Evolutionary conservation across 305 asterid genomes (phyloP).

Genomic region (Solanum hybrid): DNA sequence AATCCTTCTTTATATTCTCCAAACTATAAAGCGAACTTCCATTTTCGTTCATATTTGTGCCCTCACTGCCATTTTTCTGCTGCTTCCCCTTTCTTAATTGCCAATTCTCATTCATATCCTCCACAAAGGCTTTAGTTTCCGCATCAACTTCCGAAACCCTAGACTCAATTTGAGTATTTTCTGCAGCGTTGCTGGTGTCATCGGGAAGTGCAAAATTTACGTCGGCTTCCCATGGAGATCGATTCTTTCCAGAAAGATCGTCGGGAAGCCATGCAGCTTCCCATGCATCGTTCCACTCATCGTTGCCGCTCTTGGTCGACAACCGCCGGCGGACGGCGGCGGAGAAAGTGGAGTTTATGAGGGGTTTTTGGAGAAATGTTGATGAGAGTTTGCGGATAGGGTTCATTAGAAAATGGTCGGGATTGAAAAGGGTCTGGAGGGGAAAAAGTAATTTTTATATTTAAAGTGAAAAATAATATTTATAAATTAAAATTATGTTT

Average conservation of each 20-base stretch:
- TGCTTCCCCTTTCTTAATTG: conserved; percentile 75
- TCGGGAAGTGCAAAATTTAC: conserved; percentile 51
- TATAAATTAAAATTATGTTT: too few relatives aligned
- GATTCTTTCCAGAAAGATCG: conserved; percentile 49
- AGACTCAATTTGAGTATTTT: conserved; percentile 13
- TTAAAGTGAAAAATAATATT: not conserved
- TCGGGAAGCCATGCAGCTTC: conserved; percentile 89
- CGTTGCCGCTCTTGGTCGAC: conserved; percentile 39
- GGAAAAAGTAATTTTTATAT: too few relatives aligned
- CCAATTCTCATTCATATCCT: conserved; percentile 93
- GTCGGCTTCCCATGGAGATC: conserved; percentile 79
- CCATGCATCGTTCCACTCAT: conserved; percentile 90
- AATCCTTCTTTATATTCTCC: conserved; percentile 75
- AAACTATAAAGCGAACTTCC: conserved; percentile 41
- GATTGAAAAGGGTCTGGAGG: not conserved
- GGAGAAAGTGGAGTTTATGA: conserved; percentile 22
- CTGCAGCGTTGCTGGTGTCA: not conserved
- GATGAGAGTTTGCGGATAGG: conserved; percentile 22
- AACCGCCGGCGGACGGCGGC: conserved; percentile 21
- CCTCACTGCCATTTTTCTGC: not conserved
- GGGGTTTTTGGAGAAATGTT: conserved; percentile 19
- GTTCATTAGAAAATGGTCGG: conserved; percentile 17
- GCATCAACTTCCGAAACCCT: conserved; percentile 31
- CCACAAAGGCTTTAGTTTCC: conserved; percentile 80
- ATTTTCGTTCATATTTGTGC: conserved; percentile 5